phyloP scores from a whole-genome alignment of 768 basidiomycete species.

The Lactarius hatsudake region DNA sequence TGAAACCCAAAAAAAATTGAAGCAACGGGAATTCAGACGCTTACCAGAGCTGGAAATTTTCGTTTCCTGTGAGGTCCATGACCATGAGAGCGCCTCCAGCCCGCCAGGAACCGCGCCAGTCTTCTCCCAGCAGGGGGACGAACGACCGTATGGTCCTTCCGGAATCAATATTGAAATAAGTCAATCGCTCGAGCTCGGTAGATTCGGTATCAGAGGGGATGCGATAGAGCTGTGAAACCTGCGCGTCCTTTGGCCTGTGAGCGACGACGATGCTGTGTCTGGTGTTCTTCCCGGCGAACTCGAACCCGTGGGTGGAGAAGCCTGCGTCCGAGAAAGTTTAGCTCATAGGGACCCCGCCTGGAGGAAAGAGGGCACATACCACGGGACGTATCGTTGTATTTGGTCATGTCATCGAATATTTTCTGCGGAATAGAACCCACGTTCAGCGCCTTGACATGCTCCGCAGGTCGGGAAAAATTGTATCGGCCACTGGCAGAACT shows the following conservation, averaged over 20 bases:
- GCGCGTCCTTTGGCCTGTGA: constrained; percentile 42
- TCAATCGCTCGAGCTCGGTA: constrained; percentile 36
- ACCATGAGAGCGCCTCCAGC: constrained; percentile 38
- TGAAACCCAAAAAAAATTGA: background rate
- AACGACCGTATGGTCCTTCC: constrained; percentile 38
- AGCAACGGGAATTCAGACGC: constrained; percentile 11
- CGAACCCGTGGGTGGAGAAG: constrained; percentile 9
- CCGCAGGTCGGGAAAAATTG: constrained; percentile 38
- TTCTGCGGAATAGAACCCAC: constrained; percentile 35
- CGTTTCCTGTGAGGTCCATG: constrained; percentile 43
- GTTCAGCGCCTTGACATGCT: constrained; percentile 41
- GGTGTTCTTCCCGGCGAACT: constrained; percentile 10
- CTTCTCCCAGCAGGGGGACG: constrained; percentile 38
- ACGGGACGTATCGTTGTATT: constrained; percentile 41
- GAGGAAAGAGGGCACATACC: constrained; percentile 27
- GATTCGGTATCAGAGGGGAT: constrained; percentile 33
- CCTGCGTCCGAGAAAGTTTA: background rate
- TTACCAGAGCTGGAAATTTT: constrained; percentile 43
- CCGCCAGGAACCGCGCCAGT: constrained; percentile 41
- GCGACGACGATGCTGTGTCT: constrained; percentile 35
- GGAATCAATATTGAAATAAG: constrained; percentile 40
- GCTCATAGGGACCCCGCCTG: background rate
- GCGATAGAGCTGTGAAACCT: constrained; percentile 39
- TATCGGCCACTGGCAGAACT: constrained; percentile 25
- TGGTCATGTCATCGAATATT: constrained; percentile 38